Evolutionary conservation across 495 filamentous ascomycete species (phyloP).

Genomic region (Durotheca rogersii): DNA sequence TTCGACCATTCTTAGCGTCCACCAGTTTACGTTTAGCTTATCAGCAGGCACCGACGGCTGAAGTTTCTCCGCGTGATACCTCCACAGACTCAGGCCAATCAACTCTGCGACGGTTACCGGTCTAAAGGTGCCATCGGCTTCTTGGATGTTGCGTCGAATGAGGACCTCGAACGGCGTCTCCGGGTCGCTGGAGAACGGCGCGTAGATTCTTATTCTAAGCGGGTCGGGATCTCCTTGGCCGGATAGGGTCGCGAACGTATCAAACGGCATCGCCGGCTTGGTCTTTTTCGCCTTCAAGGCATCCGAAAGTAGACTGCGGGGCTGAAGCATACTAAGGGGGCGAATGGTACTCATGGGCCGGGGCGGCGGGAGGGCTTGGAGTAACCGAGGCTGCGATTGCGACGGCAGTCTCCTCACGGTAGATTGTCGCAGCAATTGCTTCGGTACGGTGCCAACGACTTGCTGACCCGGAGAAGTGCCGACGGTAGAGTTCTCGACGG

Average conservation of each 20-base stretch:
- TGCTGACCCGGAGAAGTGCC: constrained; percentile 50
- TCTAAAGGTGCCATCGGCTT: constrained; percentile 60
- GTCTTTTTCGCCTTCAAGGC: constrained; percentile 74
- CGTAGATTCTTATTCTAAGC: constrained; percentile 81
- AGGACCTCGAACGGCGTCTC: constrained; percentile 75
- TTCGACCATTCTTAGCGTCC: constrained; percentile 93
- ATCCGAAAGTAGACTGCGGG: constrained; percentile 68
- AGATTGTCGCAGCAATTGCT: constrained; percentile 51
- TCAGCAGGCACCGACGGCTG: constrained; percentile 67
- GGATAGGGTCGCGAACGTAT: constrained; percentile 80
- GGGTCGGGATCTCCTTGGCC: constrained; percentile 83
- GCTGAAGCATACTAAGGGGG: constrained; percentile 80
- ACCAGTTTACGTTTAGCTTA: constrained; percentile 84
- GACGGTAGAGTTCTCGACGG: constrained; percentile 47
- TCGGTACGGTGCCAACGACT: constrained; percentile 56
- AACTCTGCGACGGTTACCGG: constrained; percentile 83
- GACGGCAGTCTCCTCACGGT: constrained; percentile 47
- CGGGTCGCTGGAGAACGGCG: constrained; percentile 73
- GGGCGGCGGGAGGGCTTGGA: constrained; percentile 81
- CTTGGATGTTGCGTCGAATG: constrained; percentile 71
- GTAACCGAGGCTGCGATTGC: constrained; percentile 58
- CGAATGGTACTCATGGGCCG: constrained; percentile 80
- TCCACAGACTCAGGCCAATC: constrained; percentile 85
- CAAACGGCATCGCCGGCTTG: constrained; percentile 79
- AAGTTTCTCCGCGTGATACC: constrained; percentile 78